Conservation (phyloP, 2,329 filamentous ascomycete genomes). For the Juglanconis oblonga region DNA sequence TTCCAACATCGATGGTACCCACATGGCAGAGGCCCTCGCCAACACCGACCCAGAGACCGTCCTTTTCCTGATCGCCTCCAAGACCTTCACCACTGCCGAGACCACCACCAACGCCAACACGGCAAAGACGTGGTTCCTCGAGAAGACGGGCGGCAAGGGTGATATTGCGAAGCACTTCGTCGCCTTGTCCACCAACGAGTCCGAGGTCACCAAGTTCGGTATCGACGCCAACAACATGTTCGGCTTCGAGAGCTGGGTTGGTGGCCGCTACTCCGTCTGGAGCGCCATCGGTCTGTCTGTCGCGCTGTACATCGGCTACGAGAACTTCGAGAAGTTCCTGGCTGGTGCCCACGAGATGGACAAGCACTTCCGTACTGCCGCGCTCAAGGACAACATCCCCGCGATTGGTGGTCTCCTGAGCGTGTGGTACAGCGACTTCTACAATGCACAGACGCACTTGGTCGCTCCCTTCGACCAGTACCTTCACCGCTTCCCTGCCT, state of each 20-base stretch:
- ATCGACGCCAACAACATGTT: conserved; percentile 99
- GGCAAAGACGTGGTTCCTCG: conserved; percentile 94
- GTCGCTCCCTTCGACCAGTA: conserved; percentile 99
- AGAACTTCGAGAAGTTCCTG: conserved; percentile 97
- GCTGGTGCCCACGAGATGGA: conserved; percentile 96
- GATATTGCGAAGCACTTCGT: conserved; percentile 99
- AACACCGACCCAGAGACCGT: conserved; percentile 93
- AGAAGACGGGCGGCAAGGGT: conserved; percentile 70
- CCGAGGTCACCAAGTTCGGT: conserved; percentile 95
- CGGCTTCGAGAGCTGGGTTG: conserved; percentile 97
- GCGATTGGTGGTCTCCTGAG: conserved; percentile 87
- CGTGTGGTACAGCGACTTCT: conserved; percentile 99
- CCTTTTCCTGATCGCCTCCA: conserved; percentile 97
- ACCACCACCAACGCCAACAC: conserved; percentile 96
- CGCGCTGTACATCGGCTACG: conserved; percentile 89
- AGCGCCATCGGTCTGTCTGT: conserved; percentile 96
- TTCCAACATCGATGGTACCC: conserved; percentile 98
- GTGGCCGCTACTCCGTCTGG: conserved; percentile 98
- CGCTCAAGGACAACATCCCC: conserved; percentile 92
- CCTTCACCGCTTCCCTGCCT: conserved; percentile 97
- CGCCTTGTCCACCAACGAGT: conserved; percentile 91
- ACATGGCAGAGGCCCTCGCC: conserved; percentile 90
- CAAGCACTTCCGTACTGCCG: conserved; percentile 91
- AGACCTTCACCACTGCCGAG: conserved; percentile 99
- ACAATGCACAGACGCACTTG: conserved; percentile 94